Base-by-base conservation (phyloP, 345 rosid genomes). In the Luvunga scandens region DNA sequence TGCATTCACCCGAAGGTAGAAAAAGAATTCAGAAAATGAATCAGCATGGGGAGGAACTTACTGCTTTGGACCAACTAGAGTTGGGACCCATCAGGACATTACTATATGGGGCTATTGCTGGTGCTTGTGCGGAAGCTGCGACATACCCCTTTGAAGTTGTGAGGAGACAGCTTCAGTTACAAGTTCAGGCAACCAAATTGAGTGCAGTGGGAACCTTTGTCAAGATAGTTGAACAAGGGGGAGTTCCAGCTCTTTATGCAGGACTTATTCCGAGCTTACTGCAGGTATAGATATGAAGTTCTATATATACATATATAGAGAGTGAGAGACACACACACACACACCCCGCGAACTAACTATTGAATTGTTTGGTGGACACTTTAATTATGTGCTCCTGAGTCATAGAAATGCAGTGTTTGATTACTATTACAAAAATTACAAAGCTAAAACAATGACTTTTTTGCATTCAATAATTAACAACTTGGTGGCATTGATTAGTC, bases 71-170 rank as follows among this genome's bases (percentile, higher is more conserved):
- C 57, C 92, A 84, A 82, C 90, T 92, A n/a, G 94, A 92, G 85
- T 85, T 92, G 83, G 92, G 97, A 77, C 91, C 97, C 31, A 25
- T 87, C 53, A 85, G 91, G 85, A 92, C 97, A 61, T 78, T 90
- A 81, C 60, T 92, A 22, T 87, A 92, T 68, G 97, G 92, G 71
- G 97, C 96, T 68, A 45, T 90, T 76, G 87, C 96, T 6, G 94
- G 96, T 69, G 96, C 96, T 71, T 92, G 96, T 81, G 89, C 96
- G 6, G 94, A 92, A 83, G 92, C 91, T 77, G 89, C 91, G 10
- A 89, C 94, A 27, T 92, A 90, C 62, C 92, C 96, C 2, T 92
- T 92, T 89, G 96, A 92, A 83, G 91, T 89, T 73, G 90, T 90
- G 77, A 88, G 96, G 79, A 89, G 96, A 73, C 90, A 76, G 82